phyloP scores from a whole-genome alignment of 257 asterid genomes.

The Apocynum venetum region DNA sequence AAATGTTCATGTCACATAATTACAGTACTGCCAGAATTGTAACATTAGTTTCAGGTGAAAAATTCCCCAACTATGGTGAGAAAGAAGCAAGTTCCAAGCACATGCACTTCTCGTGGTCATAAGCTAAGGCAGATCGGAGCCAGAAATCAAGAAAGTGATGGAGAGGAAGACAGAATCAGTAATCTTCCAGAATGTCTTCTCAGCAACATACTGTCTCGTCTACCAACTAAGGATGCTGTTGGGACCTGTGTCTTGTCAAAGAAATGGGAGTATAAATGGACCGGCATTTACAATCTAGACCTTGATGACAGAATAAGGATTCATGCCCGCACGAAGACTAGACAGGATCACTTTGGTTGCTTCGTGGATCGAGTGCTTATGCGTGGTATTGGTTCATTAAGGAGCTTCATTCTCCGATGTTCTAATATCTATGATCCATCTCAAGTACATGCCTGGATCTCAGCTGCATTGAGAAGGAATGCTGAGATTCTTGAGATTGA shows the following conservation, averaged over 20 bases:
- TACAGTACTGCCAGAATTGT: too few relatives aligned
- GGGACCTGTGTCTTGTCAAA: background rate
- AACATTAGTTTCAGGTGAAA: too few relatives aligned
- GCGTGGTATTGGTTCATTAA: background rate
- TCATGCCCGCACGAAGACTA: rapidly evolving
- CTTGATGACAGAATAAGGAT: background rate
- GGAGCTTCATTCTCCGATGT: background rate
- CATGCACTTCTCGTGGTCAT: background rate
- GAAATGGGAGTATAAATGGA: background rate
- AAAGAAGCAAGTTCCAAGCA: background rate
- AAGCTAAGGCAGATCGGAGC: background rate
- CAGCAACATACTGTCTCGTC: background rate
- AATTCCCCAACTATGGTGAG: background rate
- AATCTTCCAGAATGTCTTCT: background rate
- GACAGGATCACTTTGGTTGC: background rate
- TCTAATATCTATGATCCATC: background rate
- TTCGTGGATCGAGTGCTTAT: background rate
- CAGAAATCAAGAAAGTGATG: background rate
- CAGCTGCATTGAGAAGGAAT: background rate
- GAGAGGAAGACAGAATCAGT: background rate
- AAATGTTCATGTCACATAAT: too few relatives aligned
- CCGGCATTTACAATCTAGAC: background rate
- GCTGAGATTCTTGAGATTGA: background rate
- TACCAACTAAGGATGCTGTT: background rate
- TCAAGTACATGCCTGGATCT: background rate